phyloP scores from a whole-genome alignment of 2,329 filamentous ascomycete species.

The Nakataea oryzae region DNA sequence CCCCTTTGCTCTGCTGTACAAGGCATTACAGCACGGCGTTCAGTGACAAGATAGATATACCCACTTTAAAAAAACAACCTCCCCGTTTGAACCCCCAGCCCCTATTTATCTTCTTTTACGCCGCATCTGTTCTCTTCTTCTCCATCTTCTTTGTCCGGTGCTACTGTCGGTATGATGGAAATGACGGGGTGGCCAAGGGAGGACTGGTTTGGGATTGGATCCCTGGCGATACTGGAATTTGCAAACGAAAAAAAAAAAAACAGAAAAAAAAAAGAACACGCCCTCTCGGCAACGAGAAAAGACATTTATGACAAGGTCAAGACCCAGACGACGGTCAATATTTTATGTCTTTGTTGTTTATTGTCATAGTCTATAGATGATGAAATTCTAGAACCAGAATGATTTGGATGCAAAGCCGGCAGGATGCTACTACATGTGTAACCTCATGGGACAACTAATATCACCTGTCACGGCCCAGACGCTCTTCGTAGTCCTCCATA shows the following conservation, averaged over 20 bases:
- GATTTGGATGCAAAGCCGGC: neutral
- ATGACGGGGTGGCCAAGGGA: neutral
- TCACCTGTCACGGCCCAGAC: slow-evolving; percentile 54
- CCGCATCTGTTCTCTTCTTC: neutral
- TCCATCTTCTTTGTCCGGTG: neutral
- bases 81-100: no score
- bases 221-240: neutral
- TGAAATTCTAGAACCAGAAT: neutral
- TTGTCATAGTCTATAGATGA: neutral
- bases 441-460: neutral
- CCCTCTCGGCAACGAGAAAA: neutral
- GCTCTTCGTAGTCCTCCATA: slow-evolving; percentile 64
- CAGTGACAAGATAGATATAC: neutral
- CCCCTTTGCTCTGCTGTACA: neutral
- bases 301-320: neutral
- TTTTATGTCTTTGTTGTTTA: neutral
- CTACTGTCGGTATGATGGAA: neutral
- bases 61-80: neutral
- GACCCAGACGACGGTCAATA: neutral
- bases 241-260: neutral
- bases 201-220: neutral
- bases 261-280: no score
- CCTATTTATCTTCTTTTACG: neutral
- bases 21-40: neutral
- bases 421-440: neutral